A percentile compares a stretch with the other conserved stretches of the same genome.
Conservation (phyloP, 148 eudicot species). For the Polygonum maritimum region DNA sequence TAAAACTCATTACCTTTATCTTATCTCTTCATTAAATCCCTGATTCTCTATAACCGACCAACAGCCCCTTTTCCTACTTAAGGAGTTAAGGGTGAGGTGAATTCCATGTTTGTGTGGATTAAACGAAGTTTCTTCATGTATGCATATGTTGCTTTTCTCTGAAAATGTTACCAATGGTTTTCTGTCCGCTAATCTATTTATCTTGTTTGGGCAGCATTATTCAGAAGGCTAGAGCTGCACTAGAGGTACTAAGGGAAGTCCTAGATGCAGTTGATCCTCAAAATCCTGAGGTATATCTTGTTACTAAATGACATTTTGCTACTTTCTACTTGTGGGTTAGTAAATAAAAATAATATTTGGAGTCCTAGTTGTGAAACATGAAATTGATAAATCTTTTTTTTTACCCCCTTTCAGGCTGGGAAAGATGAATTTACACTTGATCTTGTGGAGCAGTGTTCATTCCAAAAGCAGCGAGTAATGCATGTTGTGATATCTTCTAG, state of each 20-base stretch:
- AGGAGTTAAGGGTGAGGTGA: neutral
- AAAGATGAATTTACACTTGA: constrained; percentile 99
- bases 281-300: constrained; percentile 60
- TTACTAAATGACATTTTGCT: neutral
- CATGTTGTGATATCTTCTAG: constrained; percentile 85
- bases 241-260: constrained; percentile 87
- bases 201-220: constrained; percentile 50
- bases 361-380: neutral
- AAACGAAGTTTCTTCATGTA: neutral
- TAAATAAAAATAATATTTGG: neutral
- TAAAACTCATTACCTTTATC: neutral
- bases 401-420: constrained; percentile 43
- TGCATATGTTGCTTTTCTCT: no score
- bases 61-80: neutral
- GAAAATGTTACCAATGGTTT: neutral
- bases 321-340: neutral
- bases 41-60: neutral
- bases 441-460: constrained; percentile 98
- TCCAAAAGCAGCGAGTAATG: constrained; percentile 93
- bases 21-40: neutral
- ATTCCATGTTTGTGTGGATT: neutral
- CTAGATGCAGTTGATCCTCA: constrained; percentile 72
- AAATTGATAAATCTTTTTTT: neutral
- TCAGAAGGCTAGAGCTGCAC: constrained; percentile 74
- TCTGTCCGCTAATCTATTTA: neutral